Base-by-base conservation (phyloP, 2,329 filamentous ascomycete species). In the Plectosphaerella sp. region DNA sequence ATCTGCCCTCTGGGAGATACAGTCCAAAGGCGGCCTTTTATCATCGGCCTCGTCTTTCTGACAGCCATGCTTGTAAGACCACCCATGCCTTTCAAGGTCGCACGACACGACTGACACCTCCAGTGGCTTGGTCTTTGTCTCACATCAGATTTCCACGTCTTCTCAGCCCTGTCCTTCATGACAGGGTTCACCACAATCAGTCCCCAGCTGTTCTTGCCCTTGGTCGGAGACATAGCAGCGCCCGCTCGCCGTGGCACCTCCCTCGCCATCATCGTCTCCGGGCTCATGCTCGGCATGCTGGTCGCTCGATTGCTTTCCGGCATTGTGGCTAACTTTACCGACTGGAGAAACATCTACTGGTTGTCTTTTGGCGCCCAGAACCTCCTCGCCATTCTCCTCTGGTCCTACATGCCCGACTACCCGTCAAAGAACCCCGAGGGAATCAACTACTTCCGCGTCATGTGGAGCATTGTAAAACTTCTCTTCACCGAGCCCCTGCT, bases 281-380 rank as follows among this genome's bases (percentile, higher is more conserved):
- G 89, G 1, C 72, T 93, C 2, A 79, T 90, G 43, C 78, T 92
- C 2, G 89, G 89, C 15, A 82, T 94, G 57, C 76, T 95, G 2
- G 73, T 92, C 50, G 90, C 89, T 0, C 83, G 90, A 2, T 74
- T 93, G 0, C 77, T 94, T 1, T 86, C 88, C 0, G 89, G 90
- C 1, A 83, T 91, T 24, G 77, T 93, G 25, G 83, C 88, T 1
- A 82, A 90, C 59, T 91, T 82, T 62, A 85, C 84, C 0, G 76
- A 78, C 56, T 94, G 90, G 90, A 78, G 89, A 22, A 82, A 81
- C 53, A 83, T 93, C 8, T 94, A 91, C 72, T 93, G 88, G 87
- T 74, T 92, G 54, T 80, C 87, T 0, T 79, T 92, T 5, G 88
- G 77, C 0, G 72, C 89, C 0, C 89, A 94, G 67, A 86, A 82